These are phyloP conservation scores for Saccharomyces hybrid DNA, from an alignment of 1,139 yeast genomes.

Conservation along the genomic window DNA sequence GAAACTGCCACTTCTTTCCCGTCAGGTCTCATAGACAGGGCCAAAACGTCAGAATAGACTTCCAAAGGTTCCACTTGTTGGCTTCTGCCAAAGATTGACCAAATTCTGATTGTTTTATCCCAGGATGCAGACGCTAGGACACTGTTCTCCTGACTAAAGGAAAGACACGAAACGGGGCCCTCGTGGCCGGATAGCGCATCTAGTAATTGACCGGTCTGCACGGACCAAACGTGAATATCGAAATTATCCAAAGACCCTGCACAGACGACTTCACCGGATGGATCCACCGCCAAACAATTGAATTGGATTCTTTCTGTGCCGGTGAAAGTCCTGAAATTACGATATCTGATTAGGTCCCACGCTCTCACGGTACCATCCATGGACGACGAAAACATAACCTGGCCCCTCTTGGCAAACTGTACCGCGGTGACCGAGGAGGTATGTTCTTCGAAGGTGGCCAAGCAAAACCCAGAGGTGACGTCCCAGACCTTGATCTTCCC, in stretches of 20 bases:
- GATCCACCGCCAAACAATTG: conserved; percentile 86
- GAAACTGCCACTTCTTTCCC: conserved; percentile 84
- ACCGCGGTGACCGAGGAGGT: conserved; percentile 83
- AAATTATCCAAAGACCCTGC: conserved; percentile 91
- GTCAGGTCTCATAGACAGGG: conserved; percentile 83
- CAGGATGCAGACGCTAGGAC: conserved; percentile 88
- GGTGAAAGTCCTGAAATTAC: conserved; percentile 91
- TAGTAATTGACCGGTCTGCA: conserved; percentile 85
- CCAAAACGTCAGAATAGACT: conserved; percentile 75
- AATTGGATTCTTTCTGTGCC: conserved; percentile 86
- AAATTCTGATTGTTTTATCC: conserved; percentile 89
- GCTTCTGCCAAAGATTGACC: conserved; percentile 86
- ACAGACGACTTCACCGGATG: conserved; percentile 93
- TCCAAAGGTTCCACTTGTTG: conserved; percentile 88
- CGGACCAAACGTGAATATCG: conserved; percentile 94
- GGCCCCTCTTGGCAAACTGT: conserved; percentile 78
- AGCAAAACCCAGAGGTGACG: conserved; percentile 82
- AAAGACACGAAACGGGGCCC: conserved; percentile 85
- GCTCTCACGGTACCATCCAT: conserved; percentile 96
- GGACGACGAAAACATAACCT: conserved; percentile 83
- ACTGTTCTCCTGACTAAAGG: conserved; percentile 76
- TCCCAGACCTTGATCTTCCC: conserved; percentile 98
- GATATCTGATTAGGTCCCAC: conserved; percentile 87
- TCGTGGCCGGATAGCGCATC: conserved; percentile 90
- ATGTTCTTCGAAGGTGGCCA: conserved; percentile 88